phyloP scores from a whole-genome alignment of 2,329 filamentous ascomycete genomes.

The Scedosporium boydii region DNA sequence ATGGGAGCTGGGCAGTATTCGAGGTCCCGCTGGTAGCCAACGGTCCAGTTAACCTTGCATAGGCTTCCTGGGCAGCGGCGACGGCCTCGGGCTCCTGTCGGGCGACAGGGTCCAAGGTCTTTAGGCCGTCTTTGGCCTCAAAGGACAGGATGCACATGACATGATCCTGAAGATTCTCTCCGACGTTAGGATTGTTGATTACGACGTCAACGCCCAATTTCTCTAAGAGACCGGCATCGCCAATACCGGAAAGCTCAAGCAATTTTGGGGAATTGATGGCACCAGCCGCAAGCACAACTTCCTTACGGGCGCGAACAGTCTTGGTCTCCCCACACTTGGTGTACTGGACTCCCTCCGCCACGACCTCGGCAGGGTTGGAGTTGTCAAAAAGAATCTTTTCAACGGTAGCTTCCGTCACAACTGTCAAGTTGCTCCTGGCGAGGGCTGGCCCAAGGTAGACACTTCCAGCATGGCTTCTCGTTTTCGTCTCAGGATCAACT shows the following conservation, averaged over 20 bases:
- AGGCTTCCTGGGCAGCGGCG: constrained; percentile 14
- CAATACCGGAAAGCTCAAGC: constrained; percentile 33
- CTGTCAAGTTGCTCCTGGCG: constrained; percentile 14
- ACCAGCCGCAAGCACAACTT: constrained; percentile 33
- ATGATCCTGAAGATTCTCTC: constrained; percentile 27
- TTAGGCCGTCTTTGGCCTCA: constrained; percentile 13
- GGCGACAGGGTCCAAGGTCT: constrained; percentile 14
- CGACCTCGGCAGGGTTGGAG: constrained; percentile 1
- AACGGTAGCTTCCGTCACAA: constrained; percentile 15
- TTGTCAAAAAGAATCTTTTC: constrained; percentile 16
- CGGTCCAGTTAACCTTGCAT: constrained; percentile 5
- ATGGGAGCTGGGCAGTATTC: neutral
- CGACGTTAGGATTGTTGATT: constrained; percentile 25
- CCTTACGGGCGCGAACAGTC: constrained; percentile 18
- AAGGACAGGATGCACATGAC: constrained; percentile 10
- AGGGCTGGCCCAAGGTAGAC: constrained; percentile 14
- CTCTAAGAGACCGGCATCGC: constrained; percentile 21
- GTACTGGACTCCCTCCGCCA: constrained; percentile 14
- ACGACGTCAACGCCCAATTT: constrained; percentile 20
- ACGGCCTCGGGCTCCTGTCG: constrained; percentile 12
- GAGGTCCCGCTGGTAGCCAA: neutral
- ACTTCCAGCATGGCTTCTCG: constrained; percentile 16
- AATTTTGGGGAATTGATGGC: constrained; percentile 31
- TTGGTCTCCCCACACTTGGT: constrained; percentile 9
- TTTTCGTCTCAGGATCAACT: constrained; percentile 16